Conservation (phyloP, 768 basidiomycete genomes). For the Stropharia rugosoannulata region DNA sequence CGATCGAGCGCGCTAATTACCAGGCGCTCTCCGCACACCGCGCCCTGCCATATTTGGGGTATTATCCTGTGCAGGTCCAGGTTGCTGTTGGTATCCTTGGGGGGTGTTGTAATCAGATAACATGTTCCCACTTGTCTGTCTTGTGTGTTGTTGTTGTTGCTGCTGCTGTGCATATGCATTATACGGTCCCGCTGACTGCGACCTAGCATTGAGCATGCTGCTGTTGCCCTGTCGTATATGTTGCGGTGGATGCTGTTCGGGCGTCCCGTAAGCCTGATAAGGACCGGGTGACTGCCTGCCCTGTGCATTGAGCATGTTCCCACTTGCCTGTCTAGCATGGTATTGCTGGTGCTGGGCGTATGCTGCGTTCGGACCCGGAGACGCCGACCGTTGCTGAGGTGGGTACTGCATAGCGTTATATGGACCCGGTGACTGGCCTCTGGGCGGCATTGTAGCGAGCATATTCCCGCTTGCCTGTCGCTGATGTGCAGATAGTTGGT, state of each 20-base stretch:
- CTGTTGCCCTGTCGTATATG: conserved; percentile 17
- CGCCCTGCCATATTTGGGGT: conserved; percentile 38
- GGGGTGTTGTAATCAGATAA: conserved; percentile 7
- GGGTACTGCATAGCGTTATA: conserved; percentile 26
- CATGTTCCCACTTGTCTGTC: conserved; percentile 17
- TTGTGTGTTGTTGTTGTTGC: conserved; percentile 12
- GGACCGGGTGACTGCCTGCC: conserved; percentile 20
- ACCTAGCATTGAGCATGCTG: conserved; percentile 17
- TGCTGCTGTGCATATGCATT: conserved; percentile 19
- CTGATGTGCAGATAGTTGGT: conserved; percentile 18
- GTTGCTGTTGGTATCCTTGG: conserved; percentile 14
- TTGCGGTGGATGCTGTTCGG: conserved; percentile 14
- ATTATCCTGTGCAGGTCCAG: conserved; percentile 25
- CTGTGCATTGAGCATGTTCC: conserved; percentile 15
- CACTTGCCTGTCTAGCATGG: conserved; percentile 21
- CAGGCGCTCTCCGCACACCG: conserved; percentile 33
- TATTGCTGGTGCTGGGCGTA: conserved; percentile 16
- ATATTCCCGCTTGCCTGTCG: conserved; percentile 21
- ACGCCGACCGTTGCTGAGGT: conserved; percentile 18
- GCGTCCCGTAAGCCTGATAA: conserved; percentile 16
- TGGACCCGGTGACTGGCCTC: conserved; percentile 21
- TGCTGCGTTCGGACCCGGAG: conserved; percentile 14
- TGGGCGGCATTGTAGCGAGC: conserved; percentile 17
- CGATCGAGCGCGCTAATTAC: conserved; percentile 9
- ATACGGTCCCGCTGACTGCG: conserved; percentile 21